Evolutionary conservation across 2,329 filamentous ascomycete genomes (phyloP).

Genomic region (Clonostachys byssicola): DNA sequence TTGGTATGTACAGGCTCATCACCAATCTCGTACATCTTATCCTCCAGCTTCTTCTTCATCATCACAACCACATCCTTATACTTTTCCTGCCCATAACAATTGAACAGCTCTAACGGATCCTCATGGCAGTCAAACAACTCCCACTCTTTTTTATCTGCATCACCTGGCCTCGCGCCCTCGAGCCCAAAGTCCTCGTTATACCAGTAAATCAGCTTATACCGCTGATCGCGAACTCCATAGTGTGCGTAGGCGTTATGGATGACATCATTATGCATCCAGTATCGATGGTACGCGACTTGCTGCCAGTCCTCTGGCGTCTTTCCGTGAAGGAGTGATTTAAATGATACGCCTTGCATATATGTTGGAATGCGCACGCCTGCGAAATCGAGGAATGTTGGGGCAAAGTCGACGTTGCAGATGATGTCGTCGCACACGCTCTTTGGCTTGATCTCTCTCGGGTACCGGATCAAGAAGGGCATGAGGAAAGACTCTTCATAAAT

Average conservation of each 20-base stretch:
- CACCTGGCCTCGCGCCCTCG: constrained; percentile 33
- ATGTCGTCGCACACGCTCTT: constrained; percentile 39
- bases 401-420: constrained; percentile 50
- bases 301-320: constrained; percentile 37
- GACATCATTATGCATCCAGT: constrained; percentile 50
- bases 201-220: constrained; percentile 54
- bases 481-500: constrained; percentile 55
- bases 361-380: constrained; percentile 32
- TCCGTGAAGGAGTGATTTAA: constrained; percentile 28
- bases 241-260: constrained; percentile 46
- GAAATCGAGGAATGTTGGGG: constrained; percentile 41
- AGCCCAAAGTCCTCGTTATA: constrained; percentile 45
- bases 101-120: constrained; percentile 45
- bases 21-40: constrained; percentile 48
- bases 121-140: constrained; percentile 48
- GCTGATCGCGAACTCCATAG: constrained; percentile 44
- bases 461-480: constrained; percentile 48
- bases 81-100: constrained; percentile 29
- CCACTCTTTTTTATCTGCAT: constrained; percentile 41
- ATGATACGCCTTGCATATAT: constrained; percentile 48
- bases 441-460: constrained; percentile 32
- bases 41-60: constrained; percentile 36
- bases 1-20: constrained; percentile 31
- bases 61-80: constrained; percentile 28
- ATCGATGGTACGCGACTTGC: constrained; percentile 48